Percentiles rank a stretch among this genome's conserved stretches.
phyloP scores from a whole-genome alignment of 768 basidiomycete genomes.

The Lactifluus volemus region DNA sequence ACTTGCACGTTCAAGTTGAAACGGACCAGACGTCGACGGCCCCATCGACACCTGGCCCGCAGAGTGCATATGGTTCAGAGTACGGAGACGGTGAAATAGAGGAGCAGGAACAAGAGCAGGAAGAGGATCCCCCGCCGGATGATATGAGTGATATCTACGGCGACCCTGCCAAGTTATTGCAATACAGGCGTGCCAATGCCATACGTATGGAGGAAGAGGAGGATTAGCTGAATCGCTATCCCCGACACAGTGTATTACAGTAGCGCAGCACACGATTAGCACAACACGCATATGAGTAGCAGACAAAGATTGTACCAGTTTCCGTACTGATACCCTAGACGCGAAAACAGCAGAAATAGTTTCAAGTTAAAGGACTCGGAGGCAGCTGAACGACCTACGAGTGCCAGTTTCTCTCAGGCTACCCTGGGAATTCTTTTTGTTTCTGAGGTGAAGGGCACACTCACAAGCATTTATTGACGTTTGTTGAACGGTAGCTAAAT shows the following conservation, averaged over 20 bases:
- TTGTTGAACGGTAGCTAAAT: too few species aligned
- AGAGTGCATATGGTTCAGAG: constrained; percentile 17
- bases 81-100: constrained; percentile 10
- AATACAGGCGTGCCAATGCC: constrained; percentile 13
- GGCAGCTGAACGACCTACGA: too few species aligned
- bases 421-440: too few species aligned
- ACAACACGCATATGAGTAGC: neutral
- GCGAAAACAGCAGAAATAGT: too few species aligned
- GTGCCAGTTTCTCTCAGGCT: too few species aligned
- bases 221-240: constrained; percentile 1
- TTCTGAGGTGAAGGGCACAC: too few species aligned
- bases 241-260: neutral
- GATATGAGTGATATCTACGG: constrained; percentile 12
- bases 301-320: neutral
- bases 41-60: constrained; percentile 15
- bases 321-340: neutral
- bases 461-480: too few species aligned
- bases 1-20: constrained; percentile 4
- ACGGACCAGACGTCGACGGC: constrained; percentile 19
- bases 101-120: constrained; percentile 15
- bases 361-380: too few species aligned
- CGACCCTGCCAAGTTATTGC: constrained; percentile 11
- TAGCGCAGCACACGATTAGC: neutral
- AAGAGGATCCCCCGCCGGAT: constrained; percentile 9
- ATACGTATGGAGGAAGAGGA: constrained; percentile 19